These are phyloP conservation scores for Amanita rimosa DNA, from an alignment of 768 basidiomycete genomes.

Conservation along the genomic window DNA sequence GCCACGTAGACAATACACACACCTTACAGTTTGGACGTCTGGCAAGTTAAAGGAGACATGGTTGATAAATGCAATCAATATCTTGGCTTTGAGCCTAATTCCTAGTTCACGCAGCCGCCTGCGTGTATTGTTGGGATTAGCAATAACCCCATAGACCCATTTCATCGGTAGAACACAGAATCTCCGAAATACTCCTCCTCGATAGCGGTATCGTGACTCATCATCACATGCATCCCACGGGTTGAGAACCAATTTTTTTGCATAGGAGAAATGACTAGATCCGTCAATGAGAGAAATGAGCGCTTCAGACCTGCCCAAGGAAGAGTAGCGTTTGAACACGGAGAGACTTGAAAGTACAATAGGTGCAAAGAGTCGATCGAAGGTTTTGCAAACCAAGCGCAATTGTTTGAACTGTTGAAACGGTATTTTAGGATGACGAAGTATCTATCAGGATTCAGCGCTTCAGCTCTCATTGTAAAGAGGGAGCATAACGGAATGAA, in stretches of 20 bases:
- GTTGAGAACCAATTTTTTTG: neutral
- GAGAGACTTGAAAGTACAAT: neutral
- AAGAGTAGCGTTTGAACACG: neutral
- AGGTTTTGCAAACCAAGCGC: neutral
- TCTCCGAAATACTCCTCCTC: too few species aligned
- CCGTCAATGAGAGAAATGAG: neutral
- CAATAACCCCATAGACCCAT: neutral
- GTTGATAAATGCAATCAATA: neutral
- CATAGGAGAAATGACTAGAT: neutral
- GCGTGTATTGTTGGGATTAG: too few species aligned
- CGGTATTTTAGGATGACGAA: neutral
- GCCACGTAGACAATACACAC: neutral
- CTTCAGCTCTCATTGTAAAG: too few species aligned
- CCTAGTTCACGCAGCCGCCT: neutral
- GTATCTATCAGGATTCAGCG: neutral
- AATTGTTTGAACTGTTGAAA: neutral
- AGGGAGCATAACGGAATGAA: too few species aligned
- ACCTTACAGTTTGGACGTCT: neutral
- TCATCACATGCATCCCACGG: neutral
- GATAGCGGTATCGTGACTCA: too few species aligned
- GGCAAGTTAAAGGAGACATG: neutral
- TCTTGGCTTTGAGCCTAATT: neutral
- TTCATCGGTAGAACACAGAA: neutral
- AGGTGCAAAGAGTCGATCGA: neutral
- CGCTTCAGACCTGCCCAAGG: neutral